phyloP scores from a whole-genome alignment of 2,329 filamentous ascomycete genomes.

The Fonsecaea pugnacius region DNA sequence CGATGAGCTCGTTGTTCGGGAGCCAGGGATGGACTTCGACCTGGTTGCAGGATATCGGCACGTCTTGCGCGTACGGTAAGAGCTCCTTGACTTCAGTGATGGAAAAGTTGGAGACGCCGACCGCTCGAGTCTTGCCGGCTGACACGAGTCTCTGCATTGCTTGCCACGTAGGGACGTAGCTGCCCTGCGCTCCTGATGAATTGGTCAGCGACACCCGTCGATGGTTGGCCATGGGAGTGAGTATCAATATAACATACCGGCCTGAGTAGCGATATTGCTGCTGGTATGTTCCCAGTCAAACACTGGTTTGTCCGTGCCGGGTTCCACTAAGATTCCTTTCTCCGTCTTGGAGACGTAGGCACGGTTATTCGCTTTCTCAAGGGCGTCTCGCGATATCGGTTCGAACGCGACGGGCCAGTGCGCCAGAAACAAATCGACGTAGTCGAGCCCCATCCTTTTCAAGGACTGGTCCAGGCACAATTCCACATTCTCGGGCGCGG shows the following conservation, averaged over 20 bases:
- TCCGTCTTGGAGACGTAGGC: slow-evolving; percentile 14
- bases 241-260: not conserved
- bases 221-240: too few species aligned
- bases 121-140: slow-evolving; percentile 67
- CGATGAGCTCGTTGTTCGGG: slow-evolving; percentile 50
- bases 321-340: slow-evolving; percentile 14
- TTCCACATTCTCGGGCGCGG: slow-evolving; percentile 50
- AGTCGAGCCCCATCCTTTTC: slow-evolving; percentile 68
- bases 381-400: slow-evolving; percentile 22
- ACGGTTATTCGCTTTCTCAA: slow-evolving; percentile 15
- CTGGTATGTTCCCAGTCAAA: slow-evolving; percentile 25
- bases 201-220: not conserved
- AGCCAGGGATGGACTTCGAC: slow-evolving; percentile 55
- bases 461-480: slow-evolving; percentile 65
- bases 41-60: slow-evolving; percentile 50
- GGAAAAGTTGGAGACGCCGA: slow-evolving; percentile 78
- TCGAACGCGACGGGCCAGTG: slow-evolving; percentile 54
- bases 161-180: slow-evolving; percentile 60
- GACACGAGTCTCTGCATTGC: slow-evolving; percentile 65
- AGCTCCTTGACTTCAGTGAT: slow-evolving; percentile 56
- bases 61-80: slow-evolving; percentile 48
- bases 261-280: slow-evolving; percentile 24
- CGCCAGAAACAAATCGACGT: slow-evolving; percentile 71
- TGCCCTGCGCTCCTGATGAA: slow-evolving; percentile 21
- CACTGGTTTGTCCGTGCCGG: slow-evolving; percentile 5